Conservation (phyloP, 1,284 basidiomycete species). For the Cryptococcus sp. region DNA sequence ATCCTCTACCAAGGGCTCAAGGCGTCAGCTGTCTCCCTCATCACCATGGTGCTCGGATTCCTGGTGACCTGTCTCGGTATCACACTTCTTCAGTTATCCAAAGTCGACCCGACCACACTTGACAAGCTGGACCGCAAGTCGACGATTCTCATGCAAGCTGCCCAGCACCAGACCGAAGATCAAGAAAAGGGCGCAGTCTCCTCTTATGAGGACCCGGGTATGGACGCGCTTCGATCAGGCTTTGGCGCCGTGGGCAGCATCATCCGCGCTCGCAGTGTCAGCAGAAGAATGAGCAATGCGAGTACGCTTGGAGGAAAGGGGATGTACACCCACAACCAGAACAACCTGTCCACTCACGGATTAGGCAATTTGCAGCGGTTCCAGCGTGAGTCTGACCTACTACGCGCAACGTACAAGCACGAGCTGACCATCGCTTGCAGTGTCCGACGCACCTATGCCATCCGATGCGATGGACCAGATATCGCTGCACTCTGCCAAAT, state of each 20-base stretch:
- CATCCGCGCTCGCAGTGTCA: constrained; percentile 67
- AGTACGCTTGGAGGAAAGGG: constrained; percentile 17
- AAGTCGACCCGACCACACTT: constrained; percentile 61
- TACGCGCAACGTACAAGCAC: not conserved
- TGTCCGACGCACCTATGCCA: constrained; percentile 51
- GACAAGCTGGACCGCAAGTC: constrained; percentile 71
- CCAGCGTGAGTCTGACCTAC: constrained; percentile 34
- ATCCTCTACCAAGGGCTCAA: constrained; percentile 90
- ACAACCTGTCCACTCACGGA: constrained; percentile 39
- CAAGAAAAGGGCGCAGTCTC: constrained; percentile 52
- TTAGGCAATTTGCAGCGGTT: constrained; percentile 40
- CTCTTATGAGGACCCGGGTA: constrained; percentile 62
- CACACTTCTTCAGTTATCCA: constrained; percentile 93
- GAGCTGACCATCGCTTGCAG: constrained; percentile 17
- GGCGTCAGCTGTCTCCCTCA: constrained; percentile 70
- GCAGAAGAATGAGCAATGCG: constrained; percentile 35
- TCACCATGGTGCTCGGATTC: constrained; percentile 89
- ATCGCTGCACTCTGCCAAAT: constrained; percentile 32
- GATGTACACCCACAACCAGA: constrained; percentile 16
- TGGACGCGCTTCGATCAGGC: constrained; percentile 83
- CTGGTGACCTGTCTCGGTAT: constrained; percentile 69
- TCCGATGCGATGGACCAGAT: constrained; percentile 45
- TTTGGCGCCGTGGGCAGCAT: constrained; percentile 87
- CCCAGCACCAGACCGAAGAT: constrained; percentile 65
- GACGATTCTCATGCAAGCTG: constrained; percentile 79